phyloP scores from a whole-genome alignment of 768 basidiomycete genomes.

The Psilocybe cubensis region DNA sequence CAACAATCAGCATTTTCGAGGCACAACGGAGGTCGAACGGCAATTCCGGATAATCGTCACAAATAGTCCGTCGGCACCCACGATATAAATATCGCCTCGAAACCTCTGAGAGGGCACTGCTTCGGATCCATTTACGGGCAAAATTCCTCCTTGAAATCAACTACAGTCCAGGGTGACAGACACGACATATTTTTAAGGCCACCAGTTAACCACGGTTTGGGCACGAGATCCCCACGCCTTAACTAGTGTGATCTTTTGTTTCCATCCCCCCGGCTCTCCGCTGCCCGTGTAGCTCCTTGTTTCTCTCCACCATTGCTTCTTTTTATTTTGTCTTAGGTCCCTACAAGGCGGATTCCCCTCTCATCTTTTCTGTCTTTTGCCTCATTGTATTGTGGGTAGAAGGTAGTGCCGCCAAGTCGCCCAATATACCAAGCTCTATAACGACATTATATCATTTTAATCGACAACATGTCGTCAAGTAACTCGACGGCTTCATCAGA shows the following conservation, averaged over 20 bases:
- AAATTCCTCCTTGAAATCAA: conserved; percentile 4
- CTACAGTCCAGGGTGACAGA: conserved; percentile 8
- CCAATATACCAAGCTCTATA: conserved; percentile 1
- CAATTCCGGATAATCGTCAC: conserved; percentile 7
- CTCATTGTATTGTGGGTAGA: background rate
- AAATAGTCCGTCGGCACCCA: conserved; percentile 15
- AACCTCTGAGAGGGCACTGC: background rate
- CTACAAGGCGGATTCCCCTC: background rate
- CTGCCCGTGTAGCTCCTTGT: conserved; percentile 5
- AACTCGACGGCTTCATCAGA: background rate
- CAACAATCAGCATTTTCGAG: background rate
- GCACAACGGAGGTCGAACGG: background rate
- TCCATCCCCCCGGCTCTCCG: conserved; percentile 8
- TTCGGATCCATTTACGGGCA: conserved; percentile 5
- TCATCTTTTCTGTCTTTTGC: background rate
- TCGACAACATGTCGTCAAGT: background rate
- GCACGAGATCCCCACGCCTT: conserved; percentile 11
- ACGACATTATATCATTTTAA: conserved; percentile 10
- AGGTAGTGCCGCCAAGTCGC: background rate
- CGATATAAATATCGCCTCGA: conserved; percentile 16
- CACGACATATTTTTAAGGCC: conserved; percentile 7
- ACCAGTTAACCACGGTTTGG: conserved; percentile 7
- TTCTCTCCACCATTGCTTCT: background rate
- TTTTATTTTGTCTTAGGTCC: background rate
- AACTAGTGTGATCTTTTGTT: conserved; percentile 6